phyloP scores from a whole-genome alignment of 2,329 filamentous ascomycete species.

The Calonectria hawksworthii region DNA sequence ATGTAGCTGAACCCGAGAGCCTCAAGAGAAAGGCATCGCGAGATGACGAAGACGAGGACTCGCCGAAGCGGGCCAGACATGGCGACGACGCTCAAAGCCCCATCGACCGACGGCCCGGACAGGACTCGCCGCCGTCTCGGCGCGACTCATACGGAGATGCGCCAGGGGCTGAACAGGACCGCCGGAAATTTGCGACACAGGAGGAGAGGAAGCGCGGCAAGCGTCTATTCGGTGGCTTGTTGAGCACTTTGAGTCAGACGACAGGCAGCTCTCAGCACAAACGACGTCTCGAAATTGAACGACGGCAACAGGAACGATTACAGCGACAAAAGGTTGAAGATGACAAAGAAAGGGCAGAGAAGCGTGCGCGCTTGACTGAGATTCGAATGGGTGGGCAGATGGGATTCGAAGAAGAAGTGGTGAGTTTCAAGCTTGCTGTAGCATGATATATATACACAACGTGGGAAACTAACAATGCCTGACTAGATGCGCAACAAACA shows the following conservation, averaged over 20 bases:
- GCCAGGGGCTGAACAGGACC: constrained; percentile 32
- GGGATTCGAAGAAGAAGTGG: constrained; percentile 81
- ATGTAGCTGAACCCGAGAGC: constrained; percentile 22
- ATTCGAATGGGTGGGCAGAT: constrained; percentile 78
- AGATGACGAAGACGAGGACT: constrained; percentile 35
- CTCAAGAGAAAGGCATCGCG: constrained; percentile 50
- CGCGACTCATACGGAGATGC: constrained; percentile 27
- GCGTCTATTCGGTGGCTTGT: constrained; percentile 86
- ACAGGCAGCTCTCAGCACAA: constrained; percentile 74
- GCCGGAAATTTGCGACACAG: constrained; percentile 51
- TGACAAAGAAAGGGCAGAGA: constrained; percentile 75
- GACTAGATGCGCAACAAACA: constrained; percentile 84
- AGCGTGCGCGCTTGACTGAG: constrained; percentile 71
- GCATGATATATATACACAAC: not conserved
- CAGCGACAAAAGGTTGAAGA: constrained; percentile 81
- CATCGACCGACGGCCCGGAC: constrained; percentile 29
- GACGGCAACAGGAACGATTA: constrained; percentile 82
- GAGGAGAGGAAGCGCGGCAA: constrained; percentile 90
- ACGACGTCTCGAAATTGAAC: constrained; percentile 84
- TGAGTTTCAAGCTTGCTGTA: constrained; percentile 62
- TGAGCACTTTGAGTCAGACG: constrained; percentile 84
- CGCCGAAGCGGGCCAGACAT: constrained; percentile 46
- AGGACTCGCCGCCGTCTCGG: constrained; percentile 30
- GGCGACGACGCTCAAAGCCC: constrained; percentile 36
- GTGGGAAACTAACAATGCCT: constrained; percentile 32